These are phyloP conservation scores for Mortierella claussenii DNA, from an alignment of 192 early-diverging fungal genomes.

Conservation along the genomic window DNA sequence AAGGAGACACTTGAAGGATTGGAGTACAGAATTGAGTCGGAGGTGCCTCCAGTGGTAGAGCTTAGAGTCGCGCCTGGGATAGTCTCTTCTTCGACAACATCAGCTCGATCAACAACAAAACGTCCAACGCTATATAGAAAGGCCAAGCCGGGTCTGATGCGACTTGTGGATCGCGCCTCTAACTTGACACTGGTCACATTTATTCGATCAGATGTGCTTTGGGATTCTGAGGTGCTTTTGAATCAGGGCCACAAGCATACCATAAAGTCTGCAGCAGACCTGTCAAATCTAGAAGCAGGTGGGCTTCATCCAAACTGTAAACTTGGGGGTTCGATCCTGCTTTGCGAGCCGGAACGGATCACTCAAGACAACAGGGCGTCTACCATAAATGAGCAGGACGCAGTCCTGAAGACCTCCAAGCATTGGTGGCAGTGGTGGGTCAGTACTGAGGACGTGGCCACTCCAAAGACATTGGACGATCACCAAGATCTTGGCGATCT, in stretches of 20 bases:
- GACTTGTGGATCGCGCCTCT: constrained; percentile 28
- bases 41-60: constrained; percentile 21
- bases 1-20: neutral
- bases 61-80: constrained; percentile 17
- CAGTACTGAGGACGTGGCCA: constrained; percentile 1
- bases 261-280: constrained; percentile 4
- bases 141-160: constrained; percentile 46
- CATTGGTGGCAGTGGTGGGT: constrained; percentile 42
- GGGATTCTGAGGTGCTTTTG: constrained; percentile 36
- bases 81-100: neutral
- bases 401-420: neutral
- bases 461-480: too few relatives aligned
- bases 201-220: constrained; percentile 44
- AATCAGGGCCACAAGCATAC: constrained; percentile 11
- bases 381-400: neutral
- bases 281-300: constrained; percentile 9
- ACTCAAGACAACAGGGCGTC: neutral
- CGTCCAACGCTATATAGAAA: constrained; percentile 34
- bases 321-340: constrained; percentile 11
- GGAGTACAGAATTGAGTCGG: constrained; percentile 38
- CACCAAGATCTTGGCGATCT: neutral
- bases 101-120: neutral
- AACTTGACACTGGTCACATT: constrained; percentile 38
- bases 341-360: constrained; percentile 35
- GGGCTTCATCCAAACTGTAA: constrained; percentile 47